A percentile compares a stretch with the other conserved stretches of the same genome.
These are phyloP conservation scores for Penicillium atrosanguineum DNA, from an alignment of 495 filamentous ascomycete species.

Conservation along the genomic window DNA sequence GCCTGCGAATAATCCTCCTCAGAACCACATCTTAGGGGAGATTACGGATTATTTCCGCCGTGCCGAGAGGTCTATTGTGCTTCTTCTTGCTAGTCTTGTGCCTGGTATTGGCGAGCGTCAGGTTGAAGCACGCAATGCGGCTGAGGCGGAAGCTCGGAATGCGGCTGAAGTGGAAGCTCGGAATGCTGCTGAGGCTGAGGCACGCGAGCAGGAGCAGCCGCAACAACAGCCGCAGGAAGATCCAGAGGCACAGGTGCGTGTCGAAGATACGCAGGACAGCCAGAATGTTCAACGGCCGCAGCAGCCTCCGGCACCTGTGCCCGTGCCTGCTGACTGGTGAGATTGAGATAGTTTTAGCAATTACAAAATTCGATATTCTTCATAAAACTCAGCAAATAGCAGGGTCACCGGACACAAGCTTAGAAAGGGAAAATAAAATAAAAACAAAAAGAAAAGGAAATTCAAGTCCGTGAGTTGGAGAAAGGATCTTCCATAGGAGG, in stretches of 20 bases:
- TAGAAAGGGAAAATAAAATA: too few relatives aligned
- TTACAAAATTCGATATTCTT: neutral
- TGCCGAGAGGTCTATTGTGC: slow-evolving; percentile 69
- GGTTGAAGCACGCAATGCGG: slow-evolving; percentile 65
- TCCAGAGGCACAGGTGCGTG: neutral
- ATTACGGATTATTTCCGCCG: slow-evolving; percentile 53
- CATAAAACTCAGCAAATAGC: neutral
- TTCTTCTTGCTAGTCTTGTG: slow-evolving; percentile 82
- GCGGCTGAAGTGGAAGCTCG: slow-evolving; percentile 31
- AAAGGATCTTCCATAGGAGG: too few relatives aligned
- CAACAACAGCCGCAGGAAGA: neutral
- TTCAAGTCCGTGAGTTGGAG: too few relatives aligned
- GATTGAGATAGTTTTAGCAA: neutral
- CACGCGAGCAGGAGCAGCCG: slow-evolving; percentile 2
- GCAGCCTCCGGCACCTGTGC: neutral
- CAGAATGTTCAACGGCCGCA: neutral
- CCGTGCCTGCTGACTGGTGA: neutral
- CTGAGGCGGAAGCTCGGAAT: slow-evolving; percentile 54
- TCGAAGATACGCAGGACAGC: neutral
- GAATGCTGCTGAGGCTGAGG: slow-evolving; percentile 7
- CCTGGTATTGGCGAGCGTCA: slow-evolving; percentile 84
- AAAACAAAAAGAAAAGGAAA: too few relatives aligned
- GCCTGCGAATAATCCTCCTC: slow-evolving; percentile 5
- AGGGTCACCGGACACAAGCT: too few relatives aligned
- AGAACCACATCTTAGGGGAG: neutral